These are phyloP conservation scores for Auricularia cornea DNA, from an alignment of 768 basidiomycete species.

Conservation along the genomic window DNA sequence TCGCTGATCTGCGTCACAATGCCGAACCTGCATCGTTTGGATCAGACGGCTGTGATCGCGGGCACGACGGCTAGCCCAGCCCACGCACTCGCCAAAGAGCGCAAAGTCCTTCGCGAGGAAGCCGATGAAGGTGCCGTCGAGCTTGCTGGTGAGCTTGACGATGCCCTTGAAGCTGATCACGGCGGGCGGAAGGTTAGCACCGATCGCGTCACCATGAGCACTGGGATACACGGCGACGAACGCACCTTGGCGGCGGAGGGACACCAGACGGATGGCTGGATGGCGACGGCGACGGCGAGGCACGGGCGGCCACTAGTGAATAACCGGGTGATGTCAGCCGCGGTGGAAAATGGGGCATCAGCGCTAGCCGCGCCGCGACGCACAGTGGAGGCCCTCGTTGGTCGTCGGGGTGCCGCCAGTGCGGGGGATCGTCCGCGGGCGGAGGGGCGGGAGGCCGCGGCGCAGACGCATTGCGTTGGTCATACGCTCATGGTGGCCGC, in stretches of 20 bases:
- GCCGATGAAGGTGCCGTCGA: background rate
- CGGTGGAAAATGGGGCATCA: background rate
- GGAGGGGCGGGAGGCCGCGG: background rate
- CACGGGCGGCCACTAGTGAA: background rate
- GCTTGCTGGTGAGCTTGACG: background rate
- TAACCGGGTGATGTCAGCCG: background rate
- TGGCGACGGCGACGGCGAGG: conserved; percentile 1
- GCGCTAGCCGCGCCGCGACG: background rate
- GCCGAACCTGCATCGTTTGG: background rate
- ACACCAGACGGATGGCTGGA: background rate
- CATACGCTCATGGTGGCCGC: background rate
- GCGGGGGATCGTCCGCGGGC: background rate
- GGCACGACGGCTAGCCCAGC: no score
- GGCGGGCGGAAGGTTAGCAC: background rate
- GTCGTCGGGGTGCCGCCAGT: background rate
- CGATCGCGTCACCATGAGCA: background rate
- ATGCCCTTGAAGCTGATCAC: background rate
- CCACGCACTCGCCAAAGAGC: background rate
- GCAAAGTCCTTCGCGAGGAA: background rate
- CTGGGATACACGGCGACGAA: background rate
- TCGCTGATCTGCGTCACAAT: background rate
- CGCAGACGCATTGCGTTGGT: conserved; percentile 1
- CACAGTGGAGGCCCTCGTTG: background rate
- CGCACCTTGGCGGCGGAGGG: background rate
- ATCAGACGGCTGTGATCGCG: background rate